Evolutionary conservation across 2,329 filamentous ascomycete species (phyloP).

Genomic region (Fusarium foetens): DNA sequence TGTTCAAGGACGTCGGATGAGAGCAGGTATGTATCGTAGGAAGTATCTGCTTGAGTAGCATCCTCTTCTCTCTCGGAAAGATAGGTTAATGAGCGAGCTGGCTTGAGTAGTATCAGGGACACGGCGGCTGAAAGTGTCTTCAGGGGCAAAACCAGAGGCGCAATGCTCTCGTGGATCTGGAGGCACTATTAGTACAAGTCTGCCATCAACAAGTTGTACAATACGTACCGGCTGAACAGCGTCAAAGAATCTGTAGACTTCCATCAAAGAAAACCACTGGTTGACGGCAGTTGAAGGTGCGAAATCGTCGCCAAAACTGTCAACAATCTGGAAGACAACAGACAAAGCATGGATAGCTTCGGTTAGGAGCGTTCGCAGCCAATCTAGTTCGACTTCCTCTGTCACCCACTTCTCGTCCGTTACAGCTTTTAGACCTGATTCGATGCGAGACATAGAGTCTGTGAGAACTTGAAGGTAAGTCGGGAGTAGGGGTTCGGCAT

Average conservation of each 20-base stretch:
- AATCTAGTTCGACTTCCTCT: constrained; percentile 67
- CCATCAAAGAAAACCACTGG: constrained; percentile 81
- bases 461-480: constrained; percentile 60
- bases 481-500: constrained; percentile 58
- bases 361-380: constrained; percentile 70
- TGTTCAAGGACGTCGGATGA: constrained; percentile 75
- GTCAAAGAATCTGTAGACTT: constrained; percentile 75
- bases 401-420: constrained; percentile 61
- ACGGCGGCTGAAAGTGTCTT: constrained; percentile 76
- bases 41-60: constrained; percentile 48
- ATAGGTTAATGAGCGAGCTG: constrained; percentile 63
- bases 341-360: constrained; percentile 81
- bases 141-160: constrained; percentile 68
- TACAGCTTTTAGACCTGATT: constrained; percentile 60
- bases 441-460: constrained; percentile 60
- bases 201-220: constrained; percentile 9
- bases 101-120: constrained; percentile 77
- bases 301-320: constrained; percentile 65
- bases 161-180: constrained; percentile 53
- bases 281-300: constrained; percentile 68
- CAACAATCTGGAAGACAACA: constrained; percentile 77
- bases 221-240: constrained; percentile 58
- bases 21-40: constrained; percentile 70
- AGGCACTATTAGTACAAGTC: constrained; percentile 28
- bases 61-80: constrained; percentile 54